Evolutionary conservation across 495 filamentous ascomycete genomes (phyloP).

Genomic region (Neurospora sp.): DNA sequence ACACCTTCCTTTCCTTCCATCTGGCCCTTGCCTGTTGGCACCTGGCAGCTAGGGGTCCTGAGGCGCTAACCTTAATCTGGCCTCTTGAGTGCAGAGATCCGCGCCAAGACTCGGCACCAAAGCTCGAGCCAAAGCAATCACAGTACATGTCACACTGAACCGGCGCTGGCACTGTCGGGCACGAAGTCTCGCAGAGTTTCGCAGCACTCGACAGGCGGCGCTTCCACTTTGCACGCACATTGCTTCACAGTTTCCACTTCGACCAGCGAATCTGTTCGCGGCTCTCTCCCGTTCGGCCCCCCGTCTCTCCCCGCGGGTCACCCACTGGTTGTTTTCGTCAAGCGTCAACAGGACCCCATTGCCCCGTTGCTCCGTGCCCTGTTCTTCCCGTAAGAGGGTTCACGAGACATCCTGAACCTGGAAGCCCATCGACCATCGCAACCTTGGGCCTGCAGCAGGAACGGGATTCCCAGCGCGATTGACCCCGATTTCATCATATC

Average conservation of each 20-base stretch:
- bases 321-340: not conserved
- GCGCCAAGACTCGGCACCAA: not conserved
- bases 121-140: not conserved
- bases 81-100: not conserved
- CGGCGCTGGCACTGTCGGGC: not conserved
- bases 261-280: not conserved
- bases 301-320: not conserved
- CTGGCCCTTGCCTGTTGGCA: not conserved
- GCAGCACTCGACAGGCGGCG: not conserved
- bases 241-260: not conserved
- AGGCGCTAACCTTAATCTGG: not conserved
- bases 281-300: not conserved
- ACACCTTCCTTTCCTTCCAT: not conserved
- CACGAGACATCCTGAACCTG: not conserved
- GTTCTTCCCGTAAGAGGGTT: not conserved
- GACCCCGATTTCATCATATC: not conserved
- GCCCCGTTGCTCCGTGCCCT: not conserved
- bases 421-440: constrained; percentile 16
- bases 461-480: not conserved
- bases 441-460: constrained; percentile 20
- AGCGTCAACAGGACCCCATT: not conserved
- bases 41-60: not conserved
- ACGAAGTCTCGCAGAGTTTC: not conserved
- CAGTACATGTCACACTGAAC: not conserved
- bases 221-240: not conserved